phyloP scores from a whole-genome alignment of 768 basidiomycete genomes.

The Suillus alpinus region DNA sequence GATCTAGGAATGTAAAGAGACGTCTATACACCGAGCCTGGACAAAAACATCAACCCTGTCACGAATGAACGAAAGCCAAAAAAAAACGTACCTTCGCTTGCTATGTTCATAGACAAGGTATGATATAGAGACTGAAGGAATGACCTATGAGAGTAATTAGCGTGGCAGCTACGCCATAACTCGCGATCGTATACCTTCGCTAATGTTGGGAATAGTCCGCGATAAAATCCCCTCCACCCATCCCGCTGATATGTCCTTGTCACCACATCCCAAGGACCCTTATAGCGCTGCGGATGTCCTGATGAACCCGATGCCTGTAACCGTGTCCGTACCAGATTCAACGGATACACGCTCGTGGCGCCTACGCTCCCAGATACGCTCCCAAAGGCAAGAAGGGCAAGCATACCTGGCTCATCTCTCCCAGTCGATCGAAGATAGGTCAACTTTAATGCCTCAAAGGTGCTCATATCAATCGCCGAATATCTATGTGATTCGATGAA shows the following conservation, averaged over 20 bases:
- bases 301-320: slow-evolving; percentile 95
- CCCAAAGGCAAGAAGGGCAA: slow-evolving; percentile 86
- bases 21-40: slow-evolving; percentile 61
- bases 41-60: not conserved
- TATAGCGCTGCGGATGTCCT: slow-evolving; percentile 90
- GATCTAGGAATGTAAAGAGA: slow-evolving; percentile 10
- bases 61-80: slow-evolving; percentile 7
- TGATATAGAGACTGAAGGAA: slow-evolving; percentile 95
- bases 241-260: slow-evolving; percentile 77
- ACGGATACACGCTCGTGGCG: slow-evolving; percentile 89
- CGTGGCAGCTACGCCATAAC: slow-evolving; percentile 1
- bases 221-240: slow-evolving; percentile 94
- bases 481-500: slow-evolving; percentile 43
- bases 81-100: slow-evolving; percentile 63
- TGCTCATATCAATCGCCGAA: slow-evolving; percentile 96
- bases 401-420: slow-evolving; percentile 84
- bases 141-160: slow-evolving; percentile 53
- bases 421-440: slow-evolving; percentile 85
- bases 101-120: slow-evolving; percentile 92
- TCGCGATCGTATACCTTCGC: slow-evolving; percentile 63
- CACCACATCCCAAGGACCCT: slow-evolving; percentile 83
- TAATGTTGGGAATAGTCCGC: slow-evolving; percentile 86
- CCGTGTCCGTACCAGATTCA: slow-evolving; percentile 90
- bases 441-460: slow-evolving; percentile 93
- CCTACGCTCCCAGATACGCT: slow-evolving; percentile 93